Evolutionary conservation across 306 rosid species (phyloP), one percentile per base, ranked within the genome.

Genomic region (Trifolium repens): DNA sequence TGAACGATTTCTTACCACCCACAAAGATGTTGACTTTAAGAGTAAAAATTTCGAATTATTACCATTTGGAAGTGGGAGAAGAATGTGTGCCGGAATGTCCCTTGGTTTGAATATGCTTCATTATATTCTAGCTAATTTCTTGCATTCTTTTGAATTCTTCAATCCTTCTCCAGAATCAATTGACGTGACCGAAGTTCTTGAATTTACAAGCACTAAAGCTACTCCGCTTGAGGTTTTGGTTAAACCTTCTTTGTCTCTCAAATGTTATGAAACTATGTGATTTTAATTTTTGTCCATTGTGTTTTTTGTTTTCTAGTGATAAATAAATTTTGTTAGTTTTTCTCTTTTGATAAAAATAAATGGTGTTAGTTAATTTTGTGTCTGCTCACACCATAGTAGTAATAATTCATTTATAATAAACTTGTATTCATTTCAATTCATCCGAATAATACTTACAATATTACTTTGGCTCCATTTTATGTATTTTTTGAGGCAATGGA

Each of bases 21-120:
- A 80, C 1, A 61, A 80, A 75, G 39, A 69, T 16, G 77, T 80
- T 7, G 77, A 80, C 42, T 46, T 75, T 4, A 62, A 7, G 11
- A 79, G 83, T 7, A 71, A 59, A 1, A 13, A 80, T 74, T 80
- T 46, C 17, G 79, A 73, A 66, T 67, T 80, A 3, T 37, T 74
- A 19, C 83, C 83, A 9, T 80, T 80, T 67, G 83, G 83, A 73
- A 67, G 79, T 47, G 79, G 75, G 2, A 80, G 79, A 80, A 73
- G 79, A 8, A 24, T 47, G n/a, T 80, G 83, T 58, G 65, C 79
- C 37, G 75, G 79, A 80, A 57, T 80, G 57, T 67, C 83, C 8
- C 69, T 80, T 46, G 75, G 75, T 8, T 22, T 80, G 3, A 4
- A 73, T 1, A 67, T 73, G 57, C 2, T 73, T 16, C 71, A 80